Evolutionary conservation across 306 rosid species (phyloP).

Genomic region (Comarum palustre): DNA sequence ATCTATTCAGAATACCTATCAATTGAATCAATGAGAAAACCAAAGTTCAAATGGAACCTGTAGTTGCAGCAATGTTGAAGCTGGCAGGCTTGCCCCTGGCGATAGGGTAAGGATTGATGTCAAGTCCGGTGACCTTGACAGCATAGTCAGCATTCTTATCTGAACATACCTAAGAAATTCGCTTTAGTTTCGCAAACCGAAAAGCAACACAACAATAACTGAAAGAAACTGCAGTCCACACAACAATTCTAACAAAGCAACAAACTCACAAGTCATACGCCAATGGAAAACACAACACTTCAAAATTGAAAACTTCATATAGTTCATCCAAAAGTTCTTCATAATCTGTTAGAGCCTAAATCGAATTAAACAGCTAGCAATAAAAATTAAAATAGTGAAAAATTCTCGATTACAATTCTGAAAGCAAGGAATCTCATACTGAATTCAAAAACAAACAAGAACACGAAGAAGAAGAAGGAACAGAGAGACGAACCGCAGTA

Average conservation of each 20-base stretch:
- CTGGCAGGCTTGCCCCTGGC: slow-evolving; percentile 72
- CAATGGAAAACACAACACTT: background rate
- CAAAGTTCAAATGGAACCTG: slow-evolving; percentile 40
- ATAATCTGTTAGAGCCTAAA: background rate
- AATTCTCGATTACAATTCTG: background rate
- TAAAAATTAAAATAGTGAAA: background rate
- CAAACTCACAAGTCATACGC: background rate
- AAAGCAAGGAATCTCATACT: background rate
- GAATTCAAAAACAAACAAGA: background rate
- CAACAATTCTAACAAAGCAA: background rate
- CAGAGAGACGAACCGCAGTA: slow-evolving; percentile 46
- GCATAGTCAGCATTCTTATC: slow-evolving; percentile 61
- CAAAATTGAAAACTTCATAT: background rate
- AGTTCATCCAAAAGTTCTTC: background rate
- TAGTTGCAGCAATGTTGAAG: slow-evolving; percentile 68
- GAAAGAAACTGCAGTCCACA: background rate
- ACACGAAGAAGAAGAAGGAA: background rate
- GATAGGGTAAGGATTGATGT: slow-evolving; percentile 69
- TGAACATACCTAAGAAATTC: slow-evolving; percentile 24
- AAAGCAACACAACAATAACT: background rate
- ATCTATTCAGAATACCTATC: background rate
- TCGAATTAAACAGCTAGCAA: background rate
- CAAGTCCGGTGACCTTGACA: slow-evolving; percentile 64
- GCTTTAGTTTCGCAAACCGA: background rate
- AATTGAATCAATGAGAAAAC: background rate